phyloP scores from a whole-genome alignment of 225 moss, liverwort and hornwort species.

The Antitrichia curtipendula region DNA sequence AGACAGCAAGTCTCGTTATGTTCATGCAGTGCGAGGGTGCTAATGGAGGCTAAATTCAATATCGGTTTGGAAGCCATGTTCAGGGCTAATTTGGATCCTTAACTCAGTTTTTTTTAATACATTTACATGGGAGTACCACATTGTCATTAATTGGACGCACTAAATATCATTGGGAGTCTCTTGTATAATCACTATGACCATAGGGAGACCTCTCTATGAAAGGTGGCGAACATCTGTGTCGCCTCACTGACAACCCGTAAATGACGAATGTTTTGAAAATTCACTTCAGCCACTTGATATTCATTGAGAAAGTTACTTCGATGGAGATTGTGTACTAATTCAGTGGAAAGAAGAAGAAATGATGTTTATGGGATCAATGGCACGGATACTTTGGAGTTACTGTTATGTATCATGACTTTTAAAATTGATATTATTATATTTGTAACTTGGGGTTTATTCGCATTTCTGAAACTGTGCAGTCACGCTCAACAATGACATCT shows the following conservation, averaged over 20 bases:
- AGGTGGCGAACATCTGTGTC: not conserved
- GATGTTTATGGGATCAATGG: not conserved
- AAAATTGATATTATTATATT: not conserved
- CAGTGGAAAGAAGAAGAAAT: not conserved
- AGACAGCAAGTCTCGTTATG: not conserved
- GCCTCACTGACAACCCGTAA: not conserved
- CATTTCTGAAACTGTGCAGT: conserved; percentile 1
- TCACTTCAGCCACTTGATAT: not conserved
- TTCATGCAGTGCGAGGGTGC: not conserved
- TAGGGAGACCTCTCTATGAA: not conserved
- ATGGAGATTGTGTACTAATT: not conserved
- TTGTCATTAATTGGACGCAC: not conserved
- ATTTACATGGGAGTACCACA: not conserved
- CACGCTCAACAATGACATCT: conserved; percentile 21
- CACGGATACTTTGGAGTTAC: not conserved
- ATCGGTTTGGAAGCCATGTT: not conserved
- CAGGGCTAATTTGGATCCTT: not conserved
- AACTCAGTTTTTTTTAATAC: not conserved
- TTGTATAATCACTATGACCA: not conserved
- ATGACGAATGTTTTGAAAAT: not conserved
- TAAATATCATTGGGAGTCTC: not conserved
- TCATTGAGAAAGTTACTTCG: not conserved
- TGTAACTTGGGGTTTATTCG: not conserved
- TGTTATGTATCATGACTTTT: not conserved
- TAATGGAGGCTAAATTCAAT: not conserved